Evolutionary conservation across 306 rosid genomes (phyloP), one percentile per base, ranked within the genome.

Genomic region (Trifolium subterraneum): DNA sequence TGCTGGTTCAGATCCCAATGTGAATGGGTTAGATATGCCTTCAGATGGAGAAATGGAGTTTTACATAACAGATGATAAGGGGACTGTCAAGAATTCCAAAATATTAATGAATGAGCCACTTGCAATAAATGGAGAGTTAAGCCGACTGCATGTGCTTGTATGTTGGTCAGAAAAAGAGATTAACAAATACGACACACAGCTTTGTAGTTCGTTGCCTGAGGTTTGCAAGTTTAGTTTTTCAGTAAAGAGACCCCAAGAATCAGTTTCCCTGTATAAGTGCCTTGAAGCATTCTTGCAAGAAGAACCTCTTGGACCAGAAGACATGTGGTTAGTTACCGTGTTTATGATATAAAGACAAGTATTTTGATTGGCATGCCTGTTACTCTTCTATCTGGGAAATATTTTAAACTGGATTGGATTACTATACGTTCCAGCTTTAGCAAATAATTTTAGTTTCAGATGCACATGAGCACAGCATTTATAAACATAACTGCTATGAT

Each of bases 231-330:
- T 88, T 79, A 86, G 89, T 63, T 83, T 83, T 80, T 78, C 72
- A 15, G 80, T 85, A 3, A 92, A 86, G 87, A 94, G 85, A 79
- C 88, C 93, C 47, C 97, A 88, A 79, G 99, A 92, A 75, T 62
- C 96, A 55, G 89, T 85, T 83, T 92, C 96, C 73, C 88, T 94
- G 14, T 94, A 94, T 79, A 88, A 87, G 81, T 94, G 99, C 88
- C 96, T 94, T 70, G 98, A 94, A 87, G 96, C 96, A 52, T 94
- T 94, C 84, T 86, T 94, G 87, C 96, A 85, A 83, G 96, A 92
- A 89, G 99, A 94, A 81, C 99, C 99, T 71, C 96, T 94, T 79
- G 99, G 99, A 72, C 99, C 99, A 12, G 97, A 94, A 82, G 99
- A 94, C 83, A 94, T 94, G 99, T 94, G 99, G 99, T 94, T 51